A percentile compares a stretch with the other conserved stretches of the same genome.
phyloP scores from a whole-genome alignment of 352 stramenopile genomes.

The Globisporangium spinosum region DNA sequence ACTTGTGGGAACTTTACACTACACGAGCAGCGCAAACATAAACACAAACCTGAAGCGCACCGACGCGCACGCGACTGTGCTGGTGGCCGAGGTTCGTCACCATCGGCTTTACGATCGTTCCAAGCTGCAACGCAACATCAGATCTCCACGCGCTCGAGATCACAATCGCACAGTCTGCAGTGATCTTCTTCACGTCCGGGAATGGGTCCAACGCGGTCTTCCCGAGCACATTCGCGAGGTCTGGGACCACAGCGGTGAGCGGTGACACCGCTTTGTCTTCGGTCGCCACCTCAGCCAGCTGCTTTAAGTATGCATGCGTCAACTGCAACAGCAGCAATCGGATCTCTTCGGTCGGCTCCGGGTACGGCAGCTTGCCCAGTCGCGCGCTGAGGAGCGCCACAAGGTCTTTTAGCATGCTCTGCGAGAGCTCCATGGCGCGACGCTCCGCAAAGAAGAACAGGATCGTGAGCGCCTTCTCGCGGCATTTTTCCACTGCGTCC shows the following conservation, averaged over 20 bases:
- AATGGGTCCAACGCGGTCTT: slow-evolving; percentile 75
- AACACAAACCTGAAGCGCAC: slow-evolving; percentile 46
- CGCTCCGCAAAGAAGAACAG: slow-evolving; percentile 56
- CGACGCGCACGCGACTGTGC: slow-evolving; percentile 76
- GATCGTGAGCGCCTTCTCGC: slow-evolving; percentile 60
- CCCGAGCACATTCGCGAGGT: slow-evolving; percentile 64
- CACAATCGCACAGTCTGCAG: slow-evolving; percentile 54
- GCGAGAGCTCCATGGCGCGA: slow-evolving; percentile 39
- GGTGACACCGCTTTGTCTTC: slow-evolving; percentile 21
- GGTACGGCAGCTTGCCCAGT: slow-evolving; percentile 74
- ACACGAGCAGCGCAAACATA: neutral
- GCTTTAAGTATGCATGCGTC: slow-evolving; percentile 45
- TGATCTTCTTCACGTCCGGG: slow-evolving; percentile 78
- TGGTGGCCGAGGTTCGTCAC: slow-evolving; percentile 75
- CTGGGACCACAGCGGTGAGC: slow-evolving; percentile 54
- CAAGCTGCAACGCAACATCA: slow-evolving; percentile 65
- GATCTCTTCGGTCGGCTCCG: slow-evolving; percentile 81
- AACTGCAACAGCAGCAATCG: slow-evolving; percentile 68
- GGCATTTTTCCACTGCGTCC: slow-evolving; percentile 74
- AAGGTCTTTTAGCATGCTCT: slow-evolving; percentile 41
- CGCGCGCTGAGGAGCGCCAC: slow-evolving; percentile 43
- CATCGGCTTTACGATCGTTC: slow-evolving; percentile 60
- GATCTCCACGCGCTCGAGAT: slow-evolving; percentile 48
- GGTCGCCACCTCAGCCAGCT: slow-evolving; percentile 24
- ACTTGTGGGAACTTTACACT: neutral